Base-by-base conservation (phyloP, 2,329 filamentous ascomycete species). In the Hymenoscyphus fraxineus region DNA sequence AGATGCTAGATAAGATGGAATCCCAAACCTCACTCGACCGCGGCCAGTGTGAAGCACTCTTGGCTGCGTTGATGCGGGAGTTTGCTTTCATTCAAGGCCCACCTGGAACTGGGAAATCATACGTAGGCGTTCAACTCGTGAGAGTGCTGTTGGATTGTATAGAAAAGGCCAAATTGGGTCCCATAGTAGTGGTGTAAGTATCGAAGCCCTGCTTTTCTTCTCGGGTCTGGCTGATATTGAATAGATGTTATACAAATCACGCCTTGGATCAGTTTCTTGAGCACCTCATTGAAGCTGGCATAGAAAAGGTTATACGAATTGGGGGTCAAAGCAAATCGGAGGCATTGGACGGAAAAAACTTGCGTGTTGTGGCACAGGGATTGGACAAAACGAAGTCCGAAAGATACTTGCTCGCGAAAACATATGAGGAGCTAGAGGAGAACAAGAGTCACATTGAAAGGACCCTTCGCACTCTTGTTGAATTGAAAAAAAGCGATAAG, bases 271-370 rank as follows among this genome's bases (percentile, higher is more conserved):
- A 77, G 67, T 79, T 85, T 10, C 75, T 87, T 0, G 82, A 85
- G 64, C 77, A 82, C 64, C 69, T 86, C 0, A 44, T 83, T 0
- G 69, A 78, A 3, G 72, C 71, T n/a, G 77, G 77, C 2, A 69
- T 83, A 12, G 67, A 69, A 0, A 77, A 82, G 22, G 77, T 86
- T 35, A 77, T 86, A 38, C 81, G 84, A 1, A 78, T 87, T 19
- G 84, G 72, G 0, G 64, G 67, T 6, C 66, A 67, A 47, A 73
- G 71, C 51, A 69, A 70, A n/a, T 71, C 71, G 2, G 54, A 27
- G 1, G 56, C 65, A 0, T 51, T 72, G 1, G 67, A 68, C 32
- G 67, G 65, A 0, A 72, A 72, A 35, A 73, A 70, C 62, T 62
- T 72, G 6, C 68, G 68, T 5, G 32, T 69, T 12, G 59, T 70